Percentiles rank a stretch among this genome's conserved stretches.
These are phyloP conservation scores for Saccharomycopsis lassenensis DNA, from an alignment of 805 yeast species.

Conservation along the genomic window DNA sequence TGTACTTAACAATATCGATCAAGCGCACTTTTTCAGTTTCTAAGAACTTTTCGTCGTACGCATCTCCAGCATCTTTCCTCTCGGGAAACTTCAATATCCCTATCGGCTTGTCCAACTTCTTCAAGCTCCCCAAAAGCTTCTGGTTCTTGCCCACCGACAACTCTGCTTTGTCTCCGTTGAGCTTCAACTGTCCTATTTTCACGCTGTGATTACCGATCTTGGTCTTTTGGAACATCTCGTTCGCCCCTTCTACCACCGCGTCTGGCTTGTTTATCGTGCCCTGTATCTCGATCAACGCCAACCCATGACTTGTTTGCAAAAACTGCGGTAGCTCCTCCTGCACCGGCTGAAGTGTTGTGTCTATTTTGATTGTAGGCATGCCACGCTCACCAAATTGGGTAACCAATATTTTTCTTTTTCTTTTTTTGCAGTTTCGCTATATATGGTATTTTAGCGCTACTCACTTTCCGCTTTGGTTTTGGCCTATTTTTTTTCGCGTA, in stretches of 20 bases:
- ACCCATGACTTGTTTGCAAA: conserved; percentile 10
- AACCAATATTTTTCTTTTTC: too few relatives aligned
- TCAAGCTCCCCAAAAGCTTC: conserved; percentile 51
- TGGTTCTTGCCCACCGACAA: conserved; percentile 61
- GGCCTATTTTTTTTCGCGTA: too few relatives aligned
- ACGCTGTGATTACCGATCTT: conserved; percentile 8
- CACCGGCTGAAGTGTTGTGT: conserved; percentile 1
- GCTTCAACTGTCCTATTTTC: conserved; percentile 8
- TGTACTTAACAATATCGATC: conserved; percentile 47
- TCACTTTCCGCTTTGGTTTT: too few relatives aligned
- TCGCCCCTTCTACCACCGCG: neutral
- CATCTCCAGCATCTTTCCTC: neutral
- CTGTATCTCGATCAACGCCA: conserved; percentile 16
- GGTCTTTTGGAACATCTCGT: neutral
- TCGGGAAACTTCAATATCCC: conserved; percentile 44
- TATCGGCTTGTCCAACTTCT: conserved; percentile 50
- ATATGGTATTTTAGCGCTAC: too few relatives aligned
- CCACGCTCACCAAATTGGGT: too few relatives aligned
- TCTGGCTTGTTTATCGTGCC: conserved; percentile 16
- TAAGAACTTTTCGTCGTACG: conserved; percentile 18
- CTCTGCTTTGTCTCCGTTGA: conserved; percentile 6
- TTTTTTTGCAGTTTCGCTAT: too few relatives aligned
- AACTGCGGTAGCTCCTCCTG: conserved; percentile 6
- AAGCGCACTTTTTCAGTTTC: conserved; percentile 32
- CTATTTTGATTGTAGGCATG: conserved; percentile 14